Evolutionary conservation across 1,284 basidiomycete species (phyloP), one percentile per base, ranked within the genome.

Genomic region (Grifola frondosa): DNA sequence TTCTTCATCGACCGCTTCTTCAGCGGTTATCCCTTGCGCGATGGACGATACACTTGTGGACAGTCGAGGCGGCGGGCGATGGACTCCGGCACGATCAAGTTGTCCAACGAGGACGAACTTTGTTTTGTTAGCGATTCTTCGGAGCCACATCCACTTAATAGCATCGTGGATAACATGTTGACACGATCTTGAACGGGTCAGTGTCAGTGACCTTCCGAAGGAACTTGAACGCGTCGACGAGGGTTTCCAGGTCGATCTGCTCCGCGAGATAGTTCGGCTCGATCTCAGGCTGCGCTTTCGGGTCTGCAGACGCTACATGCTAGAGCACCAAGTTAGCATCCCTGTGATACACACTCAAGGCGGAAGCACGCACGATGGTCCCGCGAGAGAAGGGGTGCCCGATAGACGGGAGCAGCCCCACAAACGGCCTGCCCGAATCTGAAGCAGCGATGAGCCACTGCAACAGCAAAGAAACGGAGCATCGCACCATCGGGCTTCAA

Each of bases 231-330:
- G 60, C 57, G 42, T 73, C 67, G 31, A 71, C 54, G 25, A 73
- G 56, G 21, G 62, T 54, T 32, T 63, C 47, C 29, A 62, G 37
- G 35, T 62, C 59, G 52, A 69, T 65, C 29, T 61, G 53, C 30
- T 69, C 57, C 32, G 61, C 63, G 51, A 73, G 71, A 52, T 68
- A 68, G 42, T 63, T 60, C 37, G 71, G 71, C 41, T 74, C 66
- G 22, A 70, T 53, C 23, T 59, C 53, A 1, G 71, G 66, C 40
- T 68, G 62, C 16, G 57, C 60, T 5, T 43, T 41, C 1, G 68
- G 67, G 48, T 72, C 57, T 22, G 49, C 33, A 5, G 61, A 64
- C 1, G 52, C 60, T 11, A 66, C 58, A 40, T 64, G 59, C 63
- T 58, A 38, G 11, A 22, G 33, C 17, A 30, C 11, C 17, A n/a